These are phyloP conservation scores for Pseudoperonospora humuli DNA, from an alignment of 352 stramenopile species.

Conservation along the genomic window DNA sequence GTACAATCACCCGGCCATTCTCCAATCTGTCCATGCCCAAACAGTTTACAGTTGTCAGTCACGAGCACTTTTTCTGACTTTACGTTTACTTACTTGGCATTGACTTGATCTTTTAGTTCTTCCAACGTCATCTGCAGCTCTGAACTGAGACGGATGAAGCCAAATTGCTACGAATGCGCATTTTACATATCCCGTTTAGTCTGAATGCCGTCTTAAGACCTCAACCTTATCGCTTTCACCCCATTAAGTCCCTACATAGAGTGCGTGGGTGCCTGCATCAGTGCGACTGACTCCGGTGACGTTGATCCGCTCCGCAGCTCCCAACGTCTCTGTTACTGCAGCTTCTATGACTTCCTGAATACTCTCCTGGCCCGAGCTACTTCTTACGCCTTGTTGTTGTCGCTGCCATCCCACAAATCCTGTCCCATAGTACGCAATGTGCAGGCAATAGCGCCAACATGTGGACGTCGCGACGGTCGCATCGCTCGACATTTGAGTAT, in stretches of 20 bases:
- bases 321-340: slow-evolving; percentile 47
- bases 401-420: slow-evolving; percentile 78
- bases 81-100: slow-evolving; percentile 38
- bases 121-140: slow-evolving; percentile 32
- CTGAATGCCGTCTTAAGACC: background rate
- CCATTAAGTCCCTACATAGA: slow-evolving; percentile 45
- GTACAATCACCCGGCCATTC: slow-evolving; percentile 35
- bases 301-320: slow-evolving; percentile 48
- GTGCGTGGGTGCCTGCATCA: slow-evolving; percentile 72
- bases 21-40: slow-evolving; percentile 26
- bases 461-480: slow-evolving; percentile 1
- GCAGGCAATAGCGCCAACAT: slow-evolving; percentile 51
- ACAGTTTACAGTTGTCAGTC: slow-evolving; percentile 1
- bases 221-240: background rate
- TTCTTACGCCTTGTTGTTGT: slow-evolving; percentile 55
- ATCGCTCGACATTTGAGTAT: background rate
- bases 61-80: background rate
- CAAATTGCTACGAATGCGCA: slow-evolving; percentile 56
- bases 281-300: slow-evolving; percentile 80
- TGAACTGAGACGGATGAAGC: slow-evolving; percentile 53
- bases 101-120: slow-evolving; percentile 45
- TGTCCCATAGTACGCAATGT: slow-evolving; percentile 73
- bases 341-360: slow-evolving; percentile 76
- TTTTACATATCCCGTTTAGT: slow-evolving; percentile 16
- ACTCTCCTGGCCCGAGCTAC: slow-evolving; percentile 45